Conservation (phyloP, 176 grass and related monocot genomes). For the Phragmites australis region DNA sequence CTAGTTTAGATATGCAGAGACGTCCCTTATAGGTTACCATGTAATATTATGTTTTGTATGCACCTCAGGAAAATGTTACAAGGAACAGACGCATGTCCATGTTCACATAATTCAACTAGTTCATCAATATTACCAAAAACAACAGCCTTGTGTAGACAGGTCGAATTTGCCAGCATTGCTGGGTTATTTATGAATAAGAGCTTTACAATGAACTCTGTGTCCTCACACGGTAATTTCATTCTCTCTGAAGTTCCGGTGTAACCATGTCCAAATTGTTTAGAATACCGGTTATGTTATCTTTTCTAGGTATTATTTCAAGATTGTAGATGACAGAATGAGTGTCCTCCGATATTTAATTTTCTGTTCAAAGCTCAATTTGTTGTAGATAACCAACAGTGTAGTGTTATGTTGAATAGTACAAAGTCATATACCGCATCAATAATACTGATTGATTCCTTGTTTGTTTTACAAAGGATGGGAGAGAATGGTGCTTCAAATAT, state of each 20-base stretch:
- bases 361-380: neutral
- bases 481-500: slow-evolving; percentile 92
- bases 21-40: neutral
- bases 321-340: neutral
- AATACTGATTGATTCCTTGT: neutral
- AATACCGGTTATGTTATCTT: neutral
- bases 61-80: neutral
- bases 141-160: neutral
- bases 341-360: neutral
- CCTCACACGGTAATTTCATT: neutral
- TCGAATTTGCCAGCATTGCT: neutral
- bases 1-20: neutral
- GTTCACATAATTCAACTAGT: neutral
- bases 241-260: neutral
- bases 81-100: neutral
- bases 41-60: no score
- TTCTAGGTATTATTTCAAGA: neutral
- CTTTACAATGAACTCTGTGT: neutral
- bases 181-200: neutral
- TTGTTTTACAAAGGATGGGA: slow-evolving; percentile 76
- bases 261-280: neutral
- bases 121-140: neutral
- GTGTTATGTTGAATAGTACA: neutral
- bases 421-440: neutral
- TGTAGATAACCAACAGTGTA: neutral